phyloP scores from a whole-genome alignment of 73 alveolate species.

The Loxodes magnus region DNA sequence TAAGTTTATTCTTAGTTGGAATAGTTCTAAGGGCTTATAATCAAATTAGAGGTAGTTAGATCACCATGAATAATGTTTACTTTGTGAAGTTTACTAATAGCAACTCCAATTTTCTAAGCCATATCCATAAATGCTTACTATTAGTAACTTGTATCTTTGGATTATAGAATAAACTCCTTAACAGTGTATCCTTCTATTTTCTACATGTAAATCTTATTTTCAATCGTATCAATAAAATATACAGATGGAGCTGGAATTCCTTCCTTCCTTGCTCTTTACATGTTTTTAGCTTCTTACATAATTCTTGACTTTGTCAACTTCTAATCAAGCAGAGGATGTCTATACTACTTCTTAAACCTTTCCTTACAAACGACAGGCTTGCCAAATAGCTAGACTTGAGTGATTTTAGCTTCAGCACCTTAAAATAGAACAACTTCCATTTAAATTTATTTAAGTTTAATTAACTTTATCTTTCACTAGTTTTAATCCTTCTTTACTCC shows the following conservation, averaged over 20 bases:
- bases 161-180: conserved; percentile 36
- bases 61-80: conserved; percentile 83
- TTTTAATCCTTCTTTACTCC: too few relatives aligned
- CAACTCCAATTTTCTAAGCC: conserved; percentile 49
- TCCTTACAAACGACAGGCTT: conserved; percentile 66
- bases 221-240: conserved; percentile 50
- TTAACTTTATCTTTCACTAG: too few relatives aligned
- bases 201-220: conserved; percentile 72
- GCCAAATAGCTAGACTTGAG: conserved; percentile 55
- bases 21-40: conserved; percentile 33
- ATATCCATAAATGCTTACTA: conserved; percentile 30
- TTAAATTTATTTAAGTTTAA: too few relatives aligned
- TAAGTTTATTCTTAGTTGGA: conserved; percentile 11
- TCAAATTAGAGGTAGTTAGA: conserved; percentile 82
- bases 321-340: conserved; percentile 63
- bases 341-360: conserved; percentile 66
- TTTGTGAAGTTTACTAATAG: conserved; percentile 62
- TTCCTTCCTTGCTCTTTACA: conserved; percentile 52
- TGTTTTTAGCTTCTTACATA: conserved; percentile 53
- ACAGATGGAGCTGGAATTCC: conserved; percentile 83
- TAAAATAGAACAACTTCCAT: too few relatives aligned
- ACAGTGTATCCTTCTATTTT: conserved; percentile 49
- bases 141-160: conserved; percentile 16
- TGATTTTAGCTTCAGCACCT: conserved; percentile 89
- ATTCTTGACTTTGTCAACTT: conserved; percentile 64